Percentiles rank a stretch among this genome's conserved stretches.
These are phyloP conservation scores for Pulveroboletus ravenelii DNA, from an alignment of 768 basidiomycete species.

Conservation along the genomic window DNA sequence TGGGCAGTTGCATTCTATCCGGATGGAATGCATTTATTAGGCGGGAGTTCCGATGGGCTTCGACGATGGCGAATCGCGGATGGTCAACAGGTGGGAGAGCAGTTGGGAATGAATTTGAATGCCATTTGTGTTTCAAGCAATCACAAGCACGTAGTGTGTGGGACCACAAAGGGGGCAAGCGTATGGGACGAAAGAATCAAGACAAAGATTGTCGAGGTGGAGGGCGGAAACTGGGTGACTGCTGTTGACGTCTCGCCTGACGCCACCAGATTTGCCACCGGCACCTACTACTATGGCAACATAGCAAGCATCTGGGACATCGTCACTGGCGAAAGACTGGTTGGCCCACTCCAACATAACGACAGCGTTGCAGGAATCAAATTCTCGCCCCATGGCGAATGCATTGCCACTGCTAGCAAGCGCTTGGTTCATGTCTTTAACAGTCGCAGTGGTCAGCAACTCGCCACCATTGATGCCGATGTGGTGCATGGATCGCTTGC, in stretches of 20 bases:
- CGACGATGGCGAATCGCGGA: background rate
- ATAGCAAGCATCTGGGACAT: background rate
- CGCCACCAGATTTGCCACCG: background rate
- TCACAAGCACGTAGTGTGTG: background rate
- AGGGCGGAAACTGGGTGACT: rapidly evolving
- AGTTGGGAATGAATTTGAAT: background rate
- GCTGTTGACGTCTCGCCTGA: background rate
- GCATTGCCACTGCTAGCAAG: background rate
- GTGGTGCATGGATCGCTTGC: background rate
- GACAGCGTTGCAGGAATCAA: background rate
- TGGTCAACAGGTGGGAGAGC: background rate
- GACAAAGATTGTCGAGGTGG: background rate
- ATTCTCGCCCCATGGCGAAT: background rate
- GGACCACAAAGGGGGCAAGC: background rate
- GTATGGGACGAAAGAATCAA: background rate
- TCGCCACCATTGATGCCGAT: background rate
- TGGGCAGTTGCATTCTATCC: background rate
- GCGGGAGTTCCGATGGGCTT: background rate
- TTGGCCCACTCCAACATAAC: background rate
- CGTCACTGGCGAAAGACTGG: background rate
- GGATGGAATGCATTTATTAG: background rate
- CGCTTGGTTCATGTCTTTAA: background rate
- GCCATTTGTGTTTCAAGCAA: background rate
- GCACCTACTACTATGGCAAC: too few species aligned
- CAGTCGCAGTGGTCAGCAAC: background rate